Evolutionary conservation across 2,329 filamentous ascomycete genomes (phyloP), one percentile per base, ranked within the genome.

Genomic region (Pseudogymnoascus sp.): DNA sequence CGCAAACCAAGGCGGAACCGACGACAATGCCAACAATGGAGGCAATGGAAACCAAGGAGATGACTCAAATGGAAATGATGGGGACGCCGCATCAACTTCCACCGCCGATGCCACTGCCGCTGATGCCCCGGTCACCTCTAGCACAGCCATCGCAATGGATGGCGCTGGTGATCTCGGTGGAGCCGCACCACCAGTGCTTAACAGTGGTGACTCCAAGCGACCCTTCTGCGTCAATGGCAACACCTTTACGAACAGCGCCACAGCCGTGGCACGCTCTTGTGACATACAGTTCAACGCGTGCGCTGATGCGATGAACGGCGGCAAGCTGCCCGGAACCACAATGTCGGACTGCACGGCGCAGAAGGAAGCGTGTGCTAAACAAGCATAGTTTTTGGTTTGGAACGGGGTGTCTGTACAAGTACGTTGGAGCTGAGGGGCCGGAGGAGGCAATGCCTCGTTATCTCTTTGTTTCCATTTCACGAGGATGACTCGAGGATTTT

Each of bases 261-360:
- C 80, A 10, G 86, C 86, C 7, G 73, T 80, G 38, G 80, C 86
- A 72, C 78, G 86, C 50, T 79, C 82, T 50, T 88, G 86, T 70
- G 81, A 85, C 69, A 80, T 86, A 64, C 86, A 88, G 74, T 82
- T 84, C 74, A 88, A 87, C 69, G 74, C 71, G 1, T 89, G 86
- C 69, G 78, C 81, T 4, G 74, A 86, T 69, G 79, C 79, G 31
- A 81, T 83, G 61, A 88, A 87, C 70, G 68, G 74, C 4, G 82
- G 83, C 13, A 67, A 35, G 1, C 65, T 67, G 2, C 37, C 35
- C 2, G 70, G 68, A 0, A 65, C 68, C n/a, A 64, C 56, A 7
- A 21, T 71, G 4, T n/a, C 50, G 2, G 68, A 70, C 42, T 72
- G 70, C 42, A 62, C 64, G 17, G 62, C 60, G 4, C 70, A 72